These are phyloP conservation scores for Sicyos baderoa DNA, from an alignment of 306 rosid genomes.

Conservation along the genomic window DNA sequence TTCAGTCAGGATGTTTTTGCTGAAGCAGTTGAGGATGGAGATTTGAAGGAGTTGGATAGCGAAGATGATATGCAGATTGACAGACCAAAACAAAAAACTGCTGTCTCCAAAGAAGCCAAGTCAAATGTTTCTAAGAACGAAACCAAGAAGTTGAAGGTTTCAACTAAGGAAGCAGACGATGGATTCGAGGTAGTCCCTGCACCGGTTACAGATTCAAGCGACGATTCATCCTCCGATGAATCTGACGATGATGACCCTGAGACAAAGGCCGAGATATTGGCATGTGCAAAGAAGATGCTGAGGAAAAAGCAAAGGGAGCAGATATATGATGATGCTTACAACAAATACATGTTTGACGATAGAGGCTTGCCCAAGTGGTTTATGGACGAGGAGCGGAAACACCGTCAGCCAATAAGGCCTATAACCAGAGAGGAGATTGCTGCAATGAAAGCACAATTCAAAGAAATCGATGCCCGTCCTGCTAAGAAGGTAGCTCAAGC, in stretches of 20 bases:
- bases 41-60: constrained; percentile 37
- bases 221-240: constrained; percentile 62
- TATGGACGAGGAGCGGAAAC: constrained; percentile 74
- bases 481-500: constrained; percentile 54
- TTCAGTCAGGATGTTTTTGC: constrained; percentile 82
- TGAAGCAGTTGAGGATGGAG: constrained; percentile 71
- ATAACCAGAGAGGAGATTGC: constrained; percentile 68
- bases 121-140: neutral
- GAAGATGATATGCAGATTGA: constrained; percentile 64
- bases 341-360: constrained; percentile 72
- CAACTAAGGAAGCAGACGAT: constrained; percentile 22
- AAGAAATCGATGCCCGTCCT: constrained; percentile 71
- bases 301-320: constrained; percentile 64
- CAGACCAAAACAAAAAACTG: constrained; percentile 26
- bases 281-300: constrained; percentile 73
- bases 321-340: constrained; percentile 70
- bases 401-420: constrained; percentile 58
- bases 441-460: constrained; percentile 84
- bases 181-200: constrained; percentile 82
- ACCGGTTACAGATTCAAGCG: constrained; percentile 74
- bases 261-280: constrained; percentile 70
- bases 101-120: constrained; percentile 28
- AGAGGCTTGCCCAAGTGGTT: constrained; percentile 84
- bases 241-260: constrained; percentile 39
- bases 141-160: neutral